A percentile compares a stretch with the other conserved stretches of the same genome.
Evolutionary conservation across 1,284 basidiomycete species (phyloP).

Genomic region (Cutaneotrichosporon mucoides): DNA sequence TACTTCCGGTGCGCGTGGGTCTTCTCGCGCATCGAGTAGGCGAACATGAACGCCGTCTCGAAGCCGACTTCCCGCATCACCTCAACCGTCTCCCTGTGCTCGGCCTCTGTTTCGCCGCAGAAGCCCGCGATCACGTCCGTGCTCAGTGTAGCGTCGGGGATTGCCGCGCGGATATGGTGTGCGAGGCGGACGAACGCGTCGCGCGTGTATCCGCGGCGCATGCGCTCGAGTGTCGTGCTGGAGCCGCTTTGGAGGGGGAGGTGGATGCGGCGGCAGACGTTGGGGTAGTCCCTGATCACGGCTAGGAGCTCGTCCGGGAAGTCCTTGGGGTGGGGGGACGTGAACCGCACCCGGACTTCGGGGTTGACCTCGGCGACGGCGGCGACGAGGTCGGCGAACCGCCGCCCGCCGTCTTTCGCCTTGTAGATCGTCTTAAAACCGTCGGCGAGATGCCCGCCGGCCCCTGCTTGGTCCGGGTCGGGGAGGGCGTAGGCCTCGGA

Average conservation of each 20-base stretch:
- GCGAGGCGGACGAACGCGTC: constrained; percentile 2
- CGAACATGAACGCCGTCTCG: constrained; percentile 7
- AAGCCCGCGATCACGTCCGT: constrained; percentile 7
- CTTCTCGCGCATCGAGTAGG: constrained; percentile 6
- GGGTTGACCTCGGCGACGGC: constrained; percentile 4
- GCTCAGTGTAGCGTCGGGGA: constrained; percentile 2
- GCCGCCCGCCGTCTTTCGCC: constrained; percentile 3
- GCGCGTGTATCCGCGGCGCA: constrained; percentile 6
- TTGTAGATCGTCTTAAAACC: constrained; percentile 4
- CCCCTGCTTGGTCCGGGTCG: neutral
- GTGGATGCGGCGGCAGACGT: constrained; percentile 6
- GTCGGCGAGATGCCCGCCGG: neutral
- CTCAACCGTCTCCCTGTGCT: constrained; percentile 3
- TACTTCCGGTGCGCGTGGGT: constrained; percentile 9
- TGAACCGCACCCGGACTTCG: constrained; percentile 4
- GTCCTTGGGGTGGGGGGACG: constrained; percentile 5
- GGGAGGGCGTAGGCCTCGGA: neutral
- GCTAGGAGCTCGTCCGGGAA: constrained; percentile 6
- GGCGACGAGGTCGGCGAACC: constrained; percentile 4
- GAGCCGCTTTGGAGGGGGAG: neutral
- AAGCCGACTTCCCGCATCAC: constrained; percentile 6
- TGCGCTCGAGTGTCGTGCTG: constrained; percentile 1
- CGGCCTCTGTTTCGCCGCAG: constrained; percentile 5
- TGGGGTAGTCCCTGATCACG: constrained; percentile 5
- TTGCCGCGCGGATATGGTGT: neutral